Conservation (phyloP, 257 asterid species). For the Anisodus acutangulus region DNA sequence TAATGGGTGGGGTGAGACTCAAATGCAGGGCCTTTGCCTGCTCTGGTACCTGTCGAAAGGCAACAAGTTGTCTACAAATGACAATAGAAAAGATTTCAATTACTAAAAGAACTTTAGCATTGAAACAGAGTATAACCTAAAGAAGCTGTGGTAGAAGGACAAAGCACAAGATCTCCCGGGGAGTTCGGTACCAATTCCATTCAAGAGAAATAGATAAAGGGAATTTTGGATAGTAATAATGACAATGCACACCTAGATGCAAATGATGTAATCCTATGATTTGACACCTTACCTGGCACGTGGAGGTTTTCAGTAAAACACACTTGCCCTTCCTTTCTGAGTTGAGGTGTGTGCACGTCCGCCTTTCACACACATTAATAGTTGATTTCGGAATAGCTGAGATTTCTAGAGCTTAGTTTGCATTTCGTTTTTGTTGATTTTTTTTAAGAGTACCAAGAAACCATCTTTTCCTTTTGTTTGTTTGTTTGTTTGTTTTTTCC, state of each 20-base stretch:
- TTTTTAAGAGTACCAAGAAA: neutral
- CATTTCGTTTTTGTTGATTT: neutral
- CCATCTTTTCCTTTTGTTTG: neutral
- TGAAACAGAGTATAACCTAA: neutral
- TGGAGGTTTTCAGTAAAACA: constrained; percentile 91
- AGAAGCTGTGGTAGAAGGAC: neutral
- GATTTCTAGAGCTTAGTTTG: neutral
- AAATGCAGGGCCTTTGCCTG: neutral
- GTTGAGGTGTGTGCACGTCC: constrained; percentile 47
- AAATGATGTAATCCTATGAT: constrained; percentile 24
- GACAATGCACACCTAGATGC: constrained; percentile 7
- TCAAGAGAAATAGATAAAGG: neutral
- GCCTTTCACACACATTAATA: neutral
- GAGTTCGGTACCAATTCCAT: neutral
- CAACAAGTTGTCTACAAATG: constrained; percentile 78
- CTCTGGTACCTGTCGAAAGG: constrained; percentile 37
- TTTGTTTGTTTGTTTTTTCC: neutral
- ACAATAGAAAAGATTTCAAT: neutral
- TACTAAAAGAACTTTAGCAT: neutral
- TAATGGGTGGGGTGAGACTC: neutral
- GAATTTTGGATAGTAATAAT: neutral
- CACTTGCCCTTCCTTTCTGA: constrained; percentile 98
- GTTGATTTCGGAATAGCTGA: neutral
- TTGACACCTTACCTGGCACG: constrained; percentile 76
- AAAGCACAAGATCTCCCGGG: no score